Evolutionary conservation across 78 protist genomes (phyloP).

Genomic region (Mastigamoeba balamuthi): DNA sequence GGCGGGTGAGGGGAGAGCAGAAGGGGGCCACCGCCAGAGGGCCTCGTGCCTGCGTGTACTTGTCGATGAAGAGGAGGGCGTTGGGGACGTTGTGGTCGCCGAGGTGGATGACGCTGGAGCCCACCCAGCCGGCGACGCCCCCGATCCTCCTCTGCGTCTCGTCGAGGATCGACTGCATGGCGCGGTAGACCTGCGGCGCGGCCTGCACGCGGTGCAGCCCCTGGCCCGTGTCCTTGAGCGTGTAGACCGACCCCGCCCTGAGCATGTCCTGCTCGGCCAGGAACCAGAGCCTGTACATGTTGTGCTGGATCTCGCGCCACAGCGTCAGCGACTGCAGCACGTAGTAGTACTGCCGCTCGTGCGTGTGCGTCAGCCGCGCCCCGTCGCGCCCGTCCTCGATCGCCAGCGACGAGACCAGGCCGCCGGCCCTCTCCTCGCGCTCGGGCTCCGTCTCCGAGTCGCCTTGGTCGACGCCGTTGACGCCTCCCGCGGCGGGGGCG

Average conservation of each 20-base stretch:
- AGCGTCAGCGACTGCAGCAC: conserved; percentile 78
- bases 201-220: conserved; percentile 76
- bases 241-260: background rate
- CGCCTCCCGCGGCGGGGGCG: too few species aligned
- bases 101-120: conserved; percentile 80
- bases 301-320: conserved; percentile 85
- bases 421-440: background rate
- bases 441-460: background rate
- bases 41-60: conserved; percentile 72
- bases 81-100: conserved; percentile 95
- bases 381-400: conserved; percentile 39
- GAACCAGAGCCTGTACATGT: conserved; percentile 81
- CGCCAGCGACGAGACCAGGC: conserved; percentile 23
- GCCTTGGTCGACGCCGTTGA: background rate
- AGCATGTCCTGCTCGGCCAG: conserved; percentile 75
- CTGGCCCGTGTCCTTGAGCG: conserved; percentile 75
- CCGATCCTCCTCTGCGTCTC: conserved; percentile 47
- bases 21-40: background rate
- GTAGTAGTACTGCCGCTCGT: conserved; percentile 60
- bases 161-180: conserved; percentile 49
- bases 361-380: conserved; percentile 77
- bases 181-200: conserved; percentile 39
- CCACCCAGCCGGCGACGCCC: conserved; percentile 89
- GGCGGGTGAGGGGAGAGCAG: background rate
- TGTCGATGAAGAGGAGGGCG: conserved; percentile 90